phyloP scores from a whole-genome alignment of 768 basidiomycete genomes.

The Piloderma croceum region DNA sequence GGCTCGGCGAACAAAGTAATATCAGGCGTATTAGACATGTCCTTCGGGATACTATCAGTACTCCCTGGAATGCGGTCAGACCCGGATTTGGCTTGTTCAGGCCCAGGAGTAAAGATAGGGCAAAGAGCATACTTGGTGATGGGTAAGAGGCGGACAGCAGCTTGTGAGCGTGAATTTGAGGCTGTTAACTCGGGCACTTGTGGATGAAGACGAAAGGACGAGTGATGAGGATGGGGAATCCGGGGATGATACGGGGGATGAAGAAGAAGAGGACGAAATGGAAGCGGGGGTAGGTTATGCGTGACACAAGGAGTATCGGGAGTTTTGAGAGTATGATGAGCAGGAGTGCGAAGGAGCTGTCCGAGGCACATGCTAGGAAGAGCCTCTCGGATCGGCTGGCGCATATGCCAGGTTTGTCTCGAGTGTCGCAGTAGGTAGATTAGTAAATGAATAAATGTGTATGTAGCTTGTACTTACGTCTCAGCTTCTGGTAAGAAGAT shows the following conservation, averaged over 20 bases:
- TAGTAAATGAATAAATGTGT: too few relatives aligned
- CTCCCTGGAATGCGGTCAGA: conserved; percentile 40
- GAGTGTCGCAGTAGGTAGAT: conserved; percentile 39
- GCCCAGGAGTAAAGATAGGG: conserved; percentile 30
- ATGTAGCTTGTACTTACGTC: too few relatives aligned
- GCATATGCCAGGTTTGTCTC: conserved; percentile 56
- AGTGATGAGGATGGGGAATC: conserved; percentile 15
- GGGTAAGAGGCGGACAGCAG: conserved; percentile 44
- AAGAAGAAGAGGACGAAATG: conserved; percentile 31
- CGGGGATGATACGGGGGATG: conserved; percentile 9
- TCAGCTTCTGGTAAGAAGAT: too few relatives aligned
- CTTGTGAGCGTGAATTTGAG: conserved; percentile 54
- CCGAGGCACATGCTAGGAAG: conserved; percentile 39
- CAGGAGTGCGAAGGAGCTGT: conserved; percentile 30
- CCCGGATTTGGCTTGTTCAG: conserved; percentile 65
- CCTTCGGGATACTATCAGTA: conserved; percentile 76
- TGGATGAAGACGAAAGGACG: too few relatives aligned
- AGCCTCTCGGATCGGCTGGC: conserved; percentile 82
- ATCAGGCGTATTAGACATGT: conserved; percentile 83
- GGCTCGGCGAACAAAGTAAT: conserved; percentile 78
- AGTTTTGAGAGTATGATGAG: conserved; percentile 88
- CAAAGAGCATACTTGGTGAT: conserved; percentile 7
- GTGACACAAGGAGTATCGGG: conserved; percentile 69
- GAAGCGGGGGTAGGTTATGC: conserved; percentile 31
- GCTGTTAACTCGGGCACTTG: conserved; percentile 39